Percentiles rank a stretch among this genome's conserved stretches.
Evolutionary conservation across 208 protist genomes (phyloP).

Genomic region (Acanthamoeba triangularis): DNA sequence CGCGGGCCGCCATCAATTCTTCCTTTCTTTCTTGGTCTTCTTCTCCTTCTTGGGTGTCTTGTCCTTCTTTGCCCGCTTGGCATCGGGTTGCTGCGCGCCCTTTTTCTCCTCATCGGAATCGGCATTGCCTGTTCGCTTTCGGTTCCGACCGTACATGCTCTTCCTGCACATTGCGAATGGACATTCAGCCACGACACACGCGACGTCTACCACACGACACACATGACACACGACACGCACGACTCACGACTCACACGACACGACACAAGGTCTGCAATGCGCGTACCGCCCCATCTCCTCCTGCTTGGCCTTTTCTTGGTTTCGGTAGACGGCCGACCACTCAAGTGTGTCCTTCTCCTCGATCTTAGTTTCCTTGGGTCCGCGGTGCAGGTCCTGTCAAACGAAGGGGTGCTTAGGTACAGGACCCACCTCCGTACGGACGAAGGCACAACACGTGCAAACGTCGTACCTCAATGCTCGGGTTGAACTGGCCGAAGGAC

Average conservation of each 20-base stretch:
- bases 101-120: background rate
- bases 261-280: background rate
- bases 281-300: background rate
- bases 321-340: conserved; percentile 51
- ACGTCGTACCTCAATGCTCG: background rate
- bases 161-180: conserved; percentile 11
- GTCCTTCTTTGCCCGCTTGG: background rate
- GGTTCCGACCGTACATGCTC: conserved; percentile 20
- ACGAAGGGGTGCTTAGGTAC: background rate
- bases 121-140: background rate
- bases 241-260: background rate
- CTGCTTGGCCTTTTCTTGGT: background rate
- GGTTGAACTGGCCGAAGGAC: conserved; percentile 32
- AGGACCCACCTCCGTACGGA: background rate
- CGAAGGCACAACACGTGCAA: background rate
- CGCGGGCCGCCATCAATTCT: background rate
- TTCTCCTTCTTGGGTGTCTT: background rate
- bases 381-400: background rate
- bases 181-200: no score
- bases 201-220: no score
- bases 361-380: background rate
- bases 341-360: conserved; percentile 21
- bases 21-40: background rate
- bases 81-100: background rate
- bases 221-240: no score